phyloP scores from a whole-genome alignment of 495 filamentous ascomycete genomes.

The Lasiosphaeria hispida region DNA sequence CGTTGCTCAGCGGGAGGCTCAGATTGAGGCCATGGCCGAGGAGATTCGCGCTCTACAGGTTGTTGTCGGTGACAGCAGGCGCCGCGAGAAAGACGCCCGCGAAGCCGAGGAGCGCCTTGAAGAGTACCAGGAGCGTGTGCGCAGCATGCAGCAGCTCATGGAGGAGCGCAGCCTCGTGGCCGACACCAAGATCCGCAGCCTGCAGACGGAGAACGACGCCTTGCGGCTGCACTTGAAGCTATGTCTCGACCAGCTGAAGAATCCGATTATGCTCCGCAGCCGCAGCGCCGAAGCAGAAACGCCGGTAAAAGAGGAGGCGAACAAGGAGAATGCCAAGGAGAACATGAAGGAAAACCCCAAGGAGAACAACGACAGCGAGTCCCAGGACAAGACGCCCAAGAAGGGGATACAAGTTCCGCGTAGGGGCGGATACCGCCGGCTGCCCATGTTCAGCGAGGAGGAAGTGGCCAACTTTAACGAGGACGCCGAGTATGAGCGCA shows the following conservation, averaged over 20 bases:
- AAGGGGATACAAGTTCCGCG: too few relatives aligned
- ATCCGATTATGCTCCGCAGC: slow-evolving; percentile 61
- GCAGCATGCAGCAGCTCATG: slow-evolving; percentile 87
- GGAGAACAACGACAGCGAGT: slow-evolving; percentile 23
- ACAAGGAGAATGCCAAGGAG: slow-evolving; percentile 16
- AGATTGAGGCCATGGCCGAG: slow-evolving; percentile 90
- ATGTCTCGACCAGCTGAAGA: slow-evolving; percentile 79
- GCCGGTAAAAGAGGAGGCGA: slow-evolving; percentile 28
- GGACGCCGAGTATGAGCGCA: slow-evolving; percentile 45
- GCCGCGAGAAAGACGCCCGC: slow-evolving; percentile 47
- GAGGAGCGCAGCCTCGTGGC: slow-evolving; percentile 83
- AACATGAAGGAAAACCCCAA: slow-evolving; percentile 20
- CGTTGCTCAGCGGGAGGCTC: slow-evolving; percentile 83
- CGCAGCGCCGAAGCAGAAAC: slow-evolving; percentile 31
- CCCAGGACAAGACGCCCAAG: slow-evolving; percentile 9
- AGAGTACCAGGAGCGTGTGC: slow-evolving; percentile 86
- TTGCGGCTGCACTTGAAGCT: slow-evolving; percentile 81
- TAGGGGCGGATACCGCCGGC: slow-evolving; percentile 10
- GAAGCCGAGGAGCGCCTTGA: slow-evolving; percentile 73
- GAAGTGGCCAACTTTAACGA: slow-evolving; percentile 29
- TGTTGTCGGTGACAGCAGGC: slow-evolving; percentile 58
- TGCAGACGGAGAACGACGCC: slow-evolving; percentile 87
- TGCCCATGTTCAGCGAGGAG: slow-evolving; percentile 13
- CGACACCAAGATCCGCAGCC: slow-evolving; percentile 83
- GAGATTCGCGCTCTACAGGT: slow-evolving; percentile 84